Conservation (phyloP, 495 filamentous ascomycete genomes). For the Hypoxylon perforatum region DNA sequence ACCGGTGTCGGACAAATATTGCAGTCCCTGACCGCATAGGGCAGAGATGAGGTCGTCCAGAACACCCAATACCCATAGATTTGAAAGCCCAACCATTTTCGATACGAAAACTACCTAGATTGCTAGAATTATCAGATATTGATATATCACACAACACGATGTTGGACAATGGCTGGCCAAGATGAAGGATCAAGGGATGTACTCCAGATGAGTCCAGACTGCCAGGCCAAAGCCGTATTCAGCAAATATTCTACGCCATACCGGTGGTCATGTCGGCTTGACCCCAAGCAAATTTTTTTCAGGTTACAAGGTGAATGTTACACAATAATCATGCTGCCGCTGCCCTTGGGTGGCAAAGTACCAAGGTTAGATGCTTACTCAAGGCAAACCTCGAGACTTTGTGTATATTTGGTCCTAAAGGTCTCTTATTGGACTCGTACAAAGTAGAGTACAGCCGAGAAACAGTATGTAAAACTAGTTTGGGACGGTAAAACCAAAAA, state of each 20-base stretch:
- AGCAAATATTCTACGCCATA: slow-evolving; percentile 1
- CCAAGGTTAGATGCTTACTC: slow-evolving; percentile 16
- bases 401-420: slow-evolving; percentile 7
- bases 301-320: slow-evolving; percentile 23
- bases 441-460: background rate
- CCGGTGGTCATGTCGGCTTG: slow-evolving; percentile 21
- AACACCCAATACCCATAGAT: background rate
- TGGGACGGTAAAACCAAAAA: too few relatives aligned
- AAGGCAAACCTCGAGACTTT: slow-evolving; percentile 27
- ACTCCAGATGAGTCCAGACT: slow-evolving; percentile 11
- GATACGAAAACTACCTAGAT: slow-evolving; percentile 12
- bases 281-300: slow-evolving; percentile 14
- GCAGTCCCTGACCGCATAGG: background rate
- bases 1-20: background rate
- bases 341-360: slow-evolving; percentile 29
- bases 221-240: slow-evolving; percentile 2
- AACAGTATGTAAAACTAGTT: background rate
- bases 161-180: slow-evolving; percentile 15
- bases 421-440: slow-evolving; percentile 8
- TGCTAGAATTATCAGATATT: background rate
- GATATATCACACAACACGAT: slow-evolving; percentile 12
- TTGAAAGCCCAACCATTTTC: background rate
- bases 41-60: background rate
- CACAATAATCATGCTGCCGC: slow-evolving; percentile 26
- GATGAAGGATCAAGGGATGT: slow-evolving; percentile 8